Percentiles rank a stretch among this genome's conserved stretches.
These are phyloP conservation scores for Breynia disticha DNA, from an alignment of 441 rosid genomes.

Conservation along the genomic window DNA sequence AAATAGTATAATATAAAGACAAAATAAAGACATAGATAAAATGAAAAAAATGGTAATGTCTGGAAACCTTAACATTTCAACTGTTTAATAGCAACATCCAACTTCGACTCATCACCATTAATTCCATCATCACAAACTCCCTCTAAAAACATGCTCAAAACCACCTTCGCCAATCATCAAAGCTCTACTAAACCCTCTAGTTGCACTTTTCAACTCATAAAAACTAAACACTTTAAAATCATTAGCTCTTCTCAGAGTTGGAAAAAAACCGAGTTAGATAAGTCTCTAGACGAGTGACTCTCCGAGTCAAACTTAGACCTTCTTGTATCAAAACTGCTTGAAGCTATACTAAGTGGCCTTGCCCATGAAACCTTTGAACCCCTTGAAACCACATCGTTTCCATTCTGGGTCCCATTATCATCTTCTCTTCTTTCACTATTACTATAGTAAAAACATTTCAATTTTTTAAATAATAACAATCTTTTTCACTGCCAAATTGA, in stretches of 20 bases:
- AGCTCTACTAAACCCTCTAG: constrained; percentile 68
- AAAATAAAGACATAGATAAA: no score
- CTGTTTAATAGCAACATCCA: constrained; percentile 72
- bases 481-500: no score
- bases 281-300: constrained; percentile 51
- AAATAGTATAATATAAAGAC: not conserved
- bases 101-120: constrained; percentile 38
- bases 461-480: not conserved
- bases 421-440: constrained; percentile 50
- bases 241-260: constrained; percentile 56
- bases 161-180: constrained; percentile 89
- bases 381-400: constrained; percentile 33
- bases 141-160: constrained; percentile 80
- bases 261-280: constrained; percentile 44
- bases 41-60: constrained; percentile 67
- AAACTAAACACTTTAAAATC: constrained; percentile 60
- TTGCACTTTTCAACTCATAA: constrained; percentile 56
- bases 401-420: constrained; percentile 8
- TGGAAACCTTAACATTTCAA: constrained; percentile 81
- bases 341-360: constrained; percentile 80
- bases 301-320: constrained; percentile 78
- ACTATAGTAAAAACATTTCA: not conserved
- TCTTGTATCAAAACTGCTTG: constrained; percentile 52
- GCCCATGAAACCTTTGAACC: constrained; percentile 75
- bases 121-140: constrained; percentile 46